These are phyloP conservation scores for Hypoxylon sp. DNA, from an alignment of 2,329 filamentous ascomycete species.

Conservation along the genomic window DNA sequence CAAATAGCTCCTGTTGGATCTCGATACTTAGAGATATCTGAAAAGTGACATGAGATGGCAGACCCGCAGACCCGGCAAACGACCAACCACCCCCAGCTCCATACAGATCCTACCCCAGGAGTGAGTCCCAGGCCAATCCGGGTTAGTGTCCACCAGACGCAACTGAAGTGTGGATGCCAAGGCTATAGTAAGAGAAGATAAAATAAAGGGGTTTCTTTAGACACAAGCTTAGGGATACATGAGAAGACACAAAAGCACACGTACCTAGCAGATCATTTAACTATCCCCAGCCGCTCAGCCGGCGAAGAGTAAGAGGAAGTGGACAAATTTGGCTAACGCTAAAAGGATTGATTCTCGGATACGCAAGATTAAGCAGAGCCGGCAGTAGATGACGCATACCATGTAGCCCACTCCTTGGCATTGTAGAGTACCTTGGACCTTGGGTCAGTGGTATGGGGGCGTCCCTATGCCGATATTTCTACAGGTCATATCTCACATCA, in stretches of 20 bases:
- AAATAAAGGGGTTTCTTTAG: constrained; percentile 5
- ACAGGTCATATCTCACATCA: constrained; percentile 43
- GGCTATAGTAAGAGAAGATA: constrained; percentile 22
- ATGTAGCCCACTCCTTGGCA: constrained; percentile 11
- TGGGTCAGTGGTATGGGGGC: constrained; percentile 24
- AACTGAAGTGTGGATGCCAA: constrained; percentile 32
- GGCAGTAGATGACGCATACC: constrained; percentile 33
- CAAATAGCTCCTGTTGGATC: constrained; percentile 27
- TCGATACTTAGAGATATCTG: constrained; percentile 36
- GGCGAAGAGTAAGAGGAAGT: not conserved
- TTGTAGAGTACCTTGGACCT: not conserved
- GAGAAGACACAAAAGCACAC: not conserved
- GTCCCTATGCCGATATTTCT: constrained; percentile 28
- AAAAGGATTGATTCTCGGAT: constrained; percentile 7
- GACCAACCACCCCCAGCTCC: constrained; percentile 9
- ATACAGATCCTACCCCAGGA: constrained; percentile 28
- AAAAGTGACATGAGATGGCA: constrained; percentile 34
- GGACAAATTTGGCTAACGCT: not conserved
- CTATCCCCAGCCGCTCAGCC: not conserved
- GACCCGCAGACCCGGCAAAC: constrained; percentile 37
- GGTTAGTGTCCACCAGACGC: constrained; percentile 10
- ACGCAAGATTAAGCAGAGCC: constrained; percentile 35
- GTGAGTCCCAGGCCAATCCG: constrained; percentile 30
- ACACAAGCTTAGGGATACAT: not conserved
- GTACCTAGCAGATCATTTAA: not conserved